phyloP scores from a whole-genome alignment of 345 rosid species.

The Pistacia vera region DNA sequence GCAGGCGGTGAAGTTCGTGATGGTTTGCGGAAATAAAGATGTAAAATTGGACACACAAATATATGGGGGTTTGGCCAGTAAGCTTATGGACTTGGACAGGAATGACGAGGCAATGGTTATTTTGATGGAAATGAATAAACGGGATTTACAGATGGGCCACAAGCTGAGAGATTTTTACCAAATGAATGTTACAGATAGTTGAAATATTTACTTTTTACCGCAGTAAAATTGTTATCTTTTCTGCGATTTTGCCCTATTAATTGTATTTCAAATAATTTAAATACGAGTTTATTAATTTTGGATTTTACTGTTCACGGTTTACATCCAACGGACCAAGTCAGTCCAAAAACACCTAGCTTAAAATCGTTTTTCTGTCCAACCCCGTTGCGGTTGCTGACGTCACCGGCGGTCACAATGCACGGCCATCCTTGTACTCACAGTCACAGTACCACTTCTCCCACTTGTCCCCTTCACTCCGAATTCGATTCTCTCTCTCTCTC shows the following conservation, averaged over 20 bases:
- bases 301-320: not conserved
- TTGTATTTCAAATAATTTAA: too few relatives aligned
- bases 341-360: conserved; percentile 13
- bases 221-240: too few relatives aligned
- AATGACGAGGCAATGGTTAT: conserved; percentile 46
- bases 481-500: conserved; percentile 19
- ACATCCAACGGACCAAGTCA: not conserved
- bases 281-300: not conserved
- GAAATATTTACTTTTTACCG: not conserved
- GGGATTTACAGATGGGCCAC: conserved; percentile 40
- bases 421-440: conserved; percentile 23
- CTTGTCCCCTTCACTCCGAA: conserved; percentile 14
- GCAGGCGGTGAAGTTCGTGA: conserved; percentile 57
- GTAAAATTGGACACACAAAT: conserved; percentile 49
- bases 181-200: not conserved
- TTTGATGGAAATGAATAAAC: conserved; percentile 57
- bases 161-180: conserved; percentile 33
- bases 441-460: conserved; percentile 1
- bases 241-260: too few relatives aligned
- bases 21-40: conserved; percentile 48
- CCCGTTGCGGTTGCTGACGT: conserved; percentile 43
- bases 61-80: conserved; percentile 54
- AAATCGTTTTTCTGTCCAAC: conserved; percentile 25
- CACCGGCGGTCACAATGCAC: conserved; percentile 56
- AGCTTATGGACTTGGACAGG: conserved; percentile 41